Evolutionary conservation across 2,329 filamentous ascomycete species (phyloP), one percentile per base, ranked within the genome.

Genomic region (Curvularia hawaiiensis): DNA sequence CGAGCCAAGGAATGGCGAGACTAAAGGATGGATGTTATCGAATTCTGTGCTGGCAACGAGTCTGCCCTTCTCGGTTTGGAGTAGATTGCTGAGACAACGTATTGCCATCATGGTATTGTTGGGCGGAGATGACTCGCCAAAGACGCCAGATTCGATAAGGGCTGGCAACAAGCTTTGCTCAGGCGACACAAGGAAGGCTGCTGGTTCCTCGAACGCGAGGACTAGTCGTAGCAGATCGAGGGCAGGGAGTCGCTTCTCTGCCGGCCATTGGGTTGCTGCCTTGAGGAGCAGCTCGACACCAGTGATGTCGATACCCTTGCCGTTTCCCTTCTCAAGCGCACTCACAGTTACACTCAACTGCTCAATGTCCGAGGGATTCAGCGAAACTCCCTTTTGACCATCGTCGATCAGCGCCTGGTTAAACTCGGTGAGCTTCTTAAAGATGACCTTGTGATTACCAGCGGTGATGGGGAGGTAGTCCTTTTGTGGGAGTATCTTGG

Each of bases 71-170:
- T 85, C 79, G 0, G 90, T 91, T 59, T 86, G 84, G 71, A 97
- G 97, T 8, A 97, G 80, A 67, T 99, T 99, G 30, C 87, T 88
- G 48, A 98, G 82, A 14, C 89, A 85, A 4, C 95, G 90, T 12
- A 92, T 82, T 0, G 89, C 88, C 82, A 99, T 90, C 89, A 98
- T 97, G 11, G 87, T 85, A 64, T 92, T 92, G 76, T 97, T 97
- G 38, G 87, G 87, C 0, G 89, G 80, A 2, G 85, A 82, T 0
- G 83, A 78, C 4, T 78, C 75, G 9, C 86, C 83, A 52, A 89
- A 86, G 2, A 87, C 81, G 1, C 77, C 84, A 50, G 82, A 85
- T 43, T 73, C 74, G 33, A 87, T 81, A 7, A 97, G 78, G 1
- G 80, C 77, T 8, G 84, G 78, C 4, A 90, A 75, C n/a, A 93